Conservation (phyloP, 768 basidiomycete species). For the Mycena alexandri region DNA sequence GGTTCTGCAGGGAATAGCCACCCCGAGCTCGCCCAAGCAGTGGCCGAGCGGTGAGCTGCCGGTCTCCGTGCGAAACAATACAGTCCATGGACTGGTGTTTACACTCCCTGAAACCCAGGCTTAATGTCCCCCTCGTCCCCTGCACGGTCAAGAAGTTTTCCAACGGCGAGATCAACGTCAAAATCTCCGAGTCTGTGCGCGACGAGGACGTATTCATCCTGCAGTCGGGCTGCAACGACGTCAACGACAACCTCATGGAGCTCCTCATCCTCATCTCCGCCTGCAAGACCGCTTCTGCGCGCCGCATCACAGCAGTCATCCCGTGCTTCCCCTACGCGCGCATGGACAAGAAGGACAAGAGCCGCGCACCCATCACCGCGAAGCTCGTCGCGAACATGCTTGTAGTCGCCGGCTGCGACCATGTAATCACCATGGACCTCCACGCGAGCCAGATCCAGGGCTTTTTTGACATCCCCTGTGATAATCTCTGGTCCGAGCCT, state of each 20-base stretch:
- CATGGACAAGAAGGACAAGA: conserved; percentile 98
- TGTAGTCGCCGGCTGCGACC: conserved; percentile 95
- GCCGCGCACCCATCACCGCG: conserved; percentile 95
- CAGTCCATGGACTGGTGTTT: conserved; percentile 66
- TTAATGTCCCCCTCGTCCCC: conserved; percentile 88
- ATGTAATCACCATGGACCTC: conserved; percentile 99
- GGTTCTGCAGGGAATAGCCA: conserved; percentile 88
- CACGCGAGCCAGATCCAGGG: conserved; percentile 99
- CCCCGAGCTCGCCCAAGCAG: conserved; percentile 94
- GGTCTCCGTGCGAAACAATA: conserved; percentile 55
- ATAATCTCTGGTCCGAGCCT: conserved; percentile 97
- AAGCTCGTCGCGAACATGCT: conserved; percentile 99
- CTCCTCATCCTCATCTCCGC: conserved; percentile 98
- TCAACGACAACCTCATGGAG: conserved; percentile 98
- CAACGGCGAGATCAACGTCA: conserved; percentile 95
- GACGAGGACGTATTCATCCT: conserved; percentile 99
- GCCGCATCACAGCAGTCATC: conserved; percentile 96
- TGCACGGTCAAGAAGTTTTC: conserved; percentile 92
- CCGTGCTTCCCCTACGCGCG: conserved; percentile 98
- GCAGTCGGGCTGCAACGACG: conserved; percentile 89
- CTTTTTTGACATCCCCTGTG: conserved; percentile 98
- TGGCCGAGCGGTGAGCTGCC: conserved; percentile 95
- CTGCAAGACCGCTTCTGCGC: conserved; percentile 95
- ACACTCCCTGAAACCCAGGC: conserved; percentile 69
- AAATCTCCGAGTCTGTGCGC: conserved; percentile 94